A percentile compares a stretch with the other conserved stretches of the same genome.
These are phyloP conservation scores for Nigrograna mackinnonii DNA, from an alignment of 2,329 filamentous ascomycete genomes.

Conservation along the genomic window DNA sequence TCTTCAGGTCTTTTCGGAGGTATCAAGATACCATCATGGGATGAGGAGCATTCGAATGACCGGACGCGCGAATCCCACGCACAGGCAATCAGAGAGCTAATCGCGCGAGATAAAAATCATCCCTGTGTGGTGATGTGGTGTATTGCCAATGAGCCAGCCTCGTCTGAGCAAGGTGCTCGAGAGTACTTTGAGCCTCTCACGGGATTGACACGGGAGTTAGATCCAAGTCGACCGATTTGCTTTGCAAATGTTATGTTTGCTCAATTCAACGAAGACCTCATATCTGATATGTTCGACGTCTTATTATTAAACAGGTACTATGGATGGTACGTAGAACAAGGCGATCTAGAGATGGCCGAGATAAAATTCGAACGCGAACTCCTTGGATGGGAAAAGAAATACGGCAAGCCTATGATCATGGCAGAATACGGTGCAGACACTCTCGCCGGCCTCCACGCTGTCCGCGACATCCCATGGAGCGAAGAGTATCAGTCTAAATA, in stretches of 20 bases:
- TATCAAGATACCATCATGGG: not conserved
- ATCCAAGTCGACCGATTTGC: slow-evolving; percentile 9
- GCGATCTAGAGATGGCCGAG: slow-evolving; percentile 9
- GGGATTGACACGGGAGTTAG: slow-evolving; percentile 2
- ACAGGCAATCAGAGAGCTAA: slow-evolving; percentile 8
- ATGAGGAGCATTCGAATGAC: slow-evolving; percentile 5
- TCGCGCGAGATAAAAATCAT: slow-evolving; percentile 13
- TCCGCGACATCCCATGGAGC: slow-evolving; percentile 7
- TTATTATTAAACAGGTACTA: slow-evolving; percentile 13
- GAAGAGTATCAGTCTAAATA: slow-evolving; percentile 10
- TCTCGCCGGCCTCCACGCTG: slow-evolving; percentile 9
- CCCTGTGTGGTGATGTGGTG: slow-evolving; percentile 13
- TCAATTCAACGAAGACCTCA: slow-evolving; percentile 6
- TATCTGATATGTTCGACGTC: slow-evolving; percentile 13
- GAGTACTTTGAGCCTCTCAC: slow-evolving; percentile 12
- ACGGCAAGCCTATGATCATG: slow-evolving; percentile 13
- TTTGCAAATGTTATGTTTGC: slow-evolving; percentile 12
- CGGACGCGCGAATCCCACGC: slow-evolving; percentile 3
- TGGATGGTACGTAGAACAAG: slow-evolving; percentile 12
- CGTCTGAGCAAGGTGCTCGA: slow-evolving; percentile 10
- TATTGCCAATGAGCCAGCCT: slow-evolving; percentile 12
- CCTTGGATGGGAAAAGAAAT: slow-evolving; percentile 8
- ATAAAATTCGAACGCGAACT: slow-evolving; percentile 7
- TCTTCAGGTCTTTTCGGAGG: slow-evolving; percentile 7
- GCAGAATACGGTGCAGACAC: slow-evolving; percentile 14